Evolutionary conservation across 2,329 filamentous ascomycete genomes (phyloP).

Genomic region (Penicillium corylophilum): DNA sequence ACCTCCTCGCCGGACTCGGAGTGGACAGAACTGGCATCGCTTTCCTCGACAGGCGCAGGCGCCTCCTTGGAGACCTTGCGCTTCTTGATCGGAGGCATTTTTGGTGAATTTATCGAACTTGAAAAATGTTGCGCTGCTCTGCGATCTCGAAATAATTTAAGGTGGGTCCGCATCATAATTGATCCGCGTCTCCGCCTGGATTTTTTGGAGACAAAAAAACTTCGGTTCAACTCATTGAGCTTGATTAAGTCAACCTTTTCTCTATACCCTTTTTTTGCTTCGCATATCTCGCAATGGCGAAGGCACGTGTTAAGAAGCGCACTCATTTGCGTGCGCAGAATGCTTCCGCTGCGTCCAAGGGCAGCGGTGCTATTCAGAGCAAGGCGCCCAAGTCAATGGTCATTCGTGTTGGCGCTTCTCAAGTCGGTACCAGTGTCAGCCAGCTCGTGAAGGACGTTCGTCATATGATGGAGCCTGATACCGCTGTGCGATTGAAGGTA

Average conservation of each 20-base stretch:
- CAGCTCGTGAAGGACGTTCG: slow-evolving; percentile 91
- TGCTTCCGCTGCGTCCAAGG: slow-evolving; percentile 49
- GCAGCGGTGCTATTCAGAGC: slow-evolving; percentile 61
- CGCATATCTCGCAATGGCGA: slow-evolving; percentile 62
- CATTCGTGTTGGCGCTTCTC: slow-evolving; percentile 90
- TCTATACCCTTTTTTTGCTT: slow-evolving; percentile 1
- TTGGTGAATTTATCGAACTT: slow-evolving; percentile 7
- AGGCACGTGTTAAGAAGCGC: slow-evolving; percentile 79
- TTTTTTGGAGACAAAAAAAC: slow-evolving; percentile 37
- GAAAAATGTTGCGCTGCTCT: slow-evolving; percentile 12
- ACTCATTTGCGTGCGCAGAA: slow-evolving; percentile 73
- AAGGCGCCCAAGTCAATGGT: slow-evolving; percentile 94
- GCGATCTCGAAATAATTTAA: slow-evolving; percentile 30
- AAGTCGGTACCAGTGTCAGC: slow-evolving; percentile 86
- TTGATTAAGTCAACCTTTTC: slow-evolving; percentile 8
- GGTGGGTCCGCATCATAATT: slow-evolving; percentile 38
- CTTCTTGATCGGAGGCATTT: slow-evolving; percentile 43
- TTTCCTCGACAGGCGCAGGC: slow-evolving; percentile 19
- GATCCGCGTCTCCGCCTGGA: slow-evolving; percentile 36
- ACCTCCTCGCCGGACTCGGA: slow-evolving; percentile 15
- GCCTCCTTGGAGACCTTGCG: slow-evolving; percentile 37
- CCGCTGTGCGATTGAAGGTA: slow-evolving; percentile 78
- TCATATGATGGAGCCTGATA: slow-evolving; percentile 92
- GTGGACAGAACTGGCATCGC: slow-evolving; percentile 23
- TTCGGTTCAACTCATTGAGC: slow-evolving; percentile 12